Evolutionary conservation across 371 early-diverging fungal genomes (phyloP), one percentile per base, ranked within the genome.

Genomic region (Blyttiomyces sp.): DNA sequence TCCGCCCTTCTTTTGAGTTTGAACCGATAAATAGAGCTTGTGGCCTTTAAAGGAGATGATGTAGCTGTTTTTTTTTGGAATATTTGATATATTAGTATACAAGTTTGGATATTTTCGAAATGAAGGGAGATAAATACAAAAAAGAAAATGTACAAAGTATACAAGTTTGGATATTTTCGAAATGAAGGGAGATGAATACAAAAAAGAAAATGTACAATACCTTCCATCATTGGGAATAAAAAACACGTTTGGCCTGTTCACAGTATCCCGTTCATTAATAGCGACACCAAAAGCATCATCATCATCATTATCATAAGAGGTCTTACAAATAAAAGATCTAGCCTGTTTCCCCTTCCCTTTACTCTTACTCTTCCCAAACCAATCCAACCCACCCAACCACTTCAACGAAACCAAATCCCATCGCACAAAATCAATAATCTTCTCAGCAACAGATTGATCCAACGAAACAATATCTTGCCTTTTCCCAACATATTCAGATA

Each of bases 221-320:
- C 19, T 13, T 4, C 61, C 61, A 34, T 51, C 61, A 19, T 51
- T 53, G 13, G 61, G 61, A 9, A 60, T 46, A 48, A 45, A 53
- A 17, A 53, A 28, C 6, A 53, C 4, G 5, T 31, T 44, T 3
- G 61, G 61, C 43, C 19, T 52, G 4, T 43, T 32, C 30, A 11
- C 6, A 17, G 21, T 9, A 16, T 50, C 9, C n/a, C n/a, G n/a
- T n/a, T n/a, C n/a, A n/a, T n/a, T n/a, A n/a, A n/a, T n/a, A n/a
- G n/a, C n/a, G n/a, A n/a, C n/a, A 4, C 11, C 21, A 5, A 11
- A 9, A 19, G 16, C 46, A 46, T 46, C 46, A 9, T 46, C 46
- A 16, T 51, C 43, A 3, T 49, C 33, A 16, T 5, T 17, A 16
- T 7, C 19, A 28, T 59, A 51, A 13, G 57, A n/a, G 24, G 48